Evolutionary conservation across 345 rosid species (phyloP).

Genomic region (Diplotaxis tenuifolia): DNA sequence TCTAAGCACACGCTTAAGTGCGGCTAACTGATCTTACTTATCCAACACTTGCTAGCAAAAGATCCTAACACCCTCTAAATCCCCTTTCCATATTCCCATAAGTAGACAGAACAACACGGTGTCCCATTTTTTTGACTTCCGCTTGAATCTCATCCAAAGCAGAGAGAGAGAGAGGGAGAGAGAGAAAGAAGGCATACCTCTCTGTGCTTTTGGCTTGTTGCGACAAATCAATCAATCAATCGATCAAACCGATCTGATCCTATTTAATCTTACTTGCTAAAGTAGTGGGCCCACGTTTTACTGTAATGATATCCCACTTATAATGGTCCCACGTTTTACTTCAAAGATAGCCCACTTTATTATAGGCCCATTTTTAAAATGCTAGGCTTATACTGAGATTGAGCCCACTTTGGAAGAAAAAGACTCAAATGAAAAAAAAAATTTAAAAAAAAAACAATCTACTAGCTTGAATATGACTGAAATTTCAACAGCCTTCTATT

Average conservation of each 20-base stretch:
- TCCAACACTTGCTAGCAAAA: conserved; percentile 1
- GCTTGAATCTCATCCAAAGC: neutral
- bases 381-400: neutral
- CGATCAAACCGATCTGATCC: neutral
- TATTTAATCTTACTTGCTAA: too few species aligned
- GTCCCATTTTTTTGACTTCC: conserved; percentile 13
- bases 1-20: neutral
- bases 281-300: neutral
- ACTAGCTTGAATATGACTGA: neutral
- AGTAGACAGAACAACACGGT: neutral
- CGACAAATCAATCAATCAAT: neutral
- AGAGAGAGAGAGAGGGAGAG: neutral
- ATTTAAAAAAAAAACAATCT: too few species aligned
- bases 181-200: neutral
- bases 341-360: neutral
- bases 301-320: too few species aligned
- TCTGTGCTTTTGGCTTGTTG: conserved; percentile 5
- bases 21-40: neutral
- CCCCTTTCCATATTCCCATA: neutral
- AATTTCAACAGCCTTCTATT: neutral
- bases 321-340: neutral
- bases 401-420: too few species aligned
- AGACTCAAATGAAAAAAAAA: too few species aligned
- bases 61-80: neutral
- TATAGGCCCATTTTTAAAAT: neutral